Base-by-base conservation (phyloP, 208 protist species). In the Acanthamoeba healyi region DNA sequence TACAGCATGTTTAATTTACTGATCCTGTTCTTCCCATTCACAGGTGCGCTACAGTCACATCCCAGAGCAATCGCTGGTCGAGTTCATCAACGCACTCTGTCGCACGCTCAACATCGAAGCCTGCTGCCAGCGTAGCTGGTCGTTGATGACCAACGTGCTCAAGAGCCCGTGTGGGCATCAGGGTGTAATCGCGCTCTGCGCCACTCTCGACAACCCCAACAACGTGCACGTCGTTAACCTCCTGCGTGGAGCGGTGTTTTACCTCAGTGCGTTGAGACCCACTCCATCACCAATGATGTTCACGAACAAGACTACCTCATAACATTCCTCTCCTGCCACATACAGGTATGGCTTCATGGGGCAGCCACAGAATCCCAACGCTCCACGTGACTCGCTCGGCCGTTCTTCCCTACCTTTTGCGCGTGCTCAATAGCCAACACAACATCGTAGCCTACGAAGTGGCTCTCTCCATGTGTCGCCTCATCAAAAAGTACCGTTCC, bases 391-490 rank as follows among this genome's bases (percentile, higher is more conserved):
- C 87, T 9, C 87, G 58, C 24, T 61, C 24, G 70, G 65, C 54
- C 72, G 89, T 94, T 58, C 56, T 82, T 14, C 94, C 22, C 29
- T 87, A 89, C 46, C 24, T 94, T 63, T n/a, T 94, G 17, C 46
- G 70, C 34, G 91, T 89, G 61, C 79, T 94, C 12, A 49, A 94
- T 26, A 79, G 74, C 9, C 36, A 87, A 56, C 95, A 96, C 58
- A 58, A 93, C 54, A 96, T 96, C 14, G 92, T 96, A 34, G 95
- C 95, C 4, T 96, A 95, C 32, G 95, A 96, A 14, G 95, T 96
- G 1, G 92, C 94, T 15, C 51, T 96, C 26, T 93, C 92, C 9
- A 61, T 96, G 34, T 49, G 87, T 46, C 81, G 95, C 42, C 46
- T 96, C 0, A 82, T 96, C 17, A 96, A 95, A 58, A 96, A 96